Percentiles rank a stretch among this genome's conserved stretches.
Evolutionary conservation across 768 basidiomycete genomes (phyloP).

Genomic region (Auriscalpium microsporum): DNA sequence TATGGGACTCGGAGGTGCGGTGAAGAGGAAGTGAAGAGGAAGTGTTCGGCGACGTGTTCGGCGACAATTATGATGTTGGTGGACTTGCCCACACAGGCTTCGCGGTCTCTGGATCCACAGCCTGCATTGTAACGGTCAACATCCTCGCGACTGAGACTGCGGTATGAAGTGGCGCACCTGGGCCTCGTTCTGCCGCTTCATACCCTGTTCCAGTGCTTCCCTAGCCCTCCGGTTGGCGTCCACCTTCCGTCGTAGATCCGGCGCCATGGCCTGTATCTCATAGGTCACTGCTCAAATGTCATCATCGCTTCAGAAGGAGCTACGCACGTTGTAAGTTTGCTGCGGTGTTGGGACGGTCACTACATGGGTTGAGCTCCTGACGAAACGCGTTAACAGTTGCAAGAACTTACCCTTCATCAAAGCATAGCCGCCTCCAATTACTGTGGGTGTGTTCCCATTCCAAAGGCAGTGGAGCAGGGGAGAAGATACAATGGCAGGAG

Average conservation of each 20-base stretch:
- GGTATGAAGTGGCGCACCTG: conserved; percentile 18
- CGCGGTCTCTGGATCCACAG: conserved; percentile 26
- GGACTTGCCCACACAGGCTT: conserved; percentile 30
- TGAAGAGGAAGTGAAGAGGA: too few species aligned
- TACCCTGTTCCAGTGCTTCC: conserved; percentile 24
- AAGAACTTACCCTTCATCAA: conserved; percentile 22
- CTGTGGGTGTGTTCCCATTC: conserved; percentile 11
- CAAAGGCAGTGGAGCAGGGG: neutral
- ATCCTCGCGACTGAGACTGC: neutral
- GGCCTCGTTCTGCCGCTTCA: conserved; percentile 19
- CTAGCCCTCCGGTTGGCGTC: conserved; percentile 29
- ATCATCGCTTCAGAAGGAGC: neutral
- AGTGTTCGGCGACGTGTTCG: too few species aligned
- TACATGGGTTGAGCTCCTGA: conserved; percentile 2
- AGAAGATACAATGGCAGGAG: neutral
- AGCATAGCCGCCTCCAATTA: conserved; percentile 26
- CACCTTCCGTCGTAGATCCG: conserved; percentile 28
- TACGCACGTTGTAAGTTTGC: conserved; percentile 27
- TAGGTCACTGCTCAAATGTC: neutral
- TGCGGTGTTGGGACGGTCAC: conserved; percentile 26
- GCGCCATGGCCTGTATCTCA: conserved; percentile 25
- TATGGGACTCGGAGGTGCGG: too few species aligned
- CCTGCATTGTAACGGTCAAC: conserved; percentile 12
- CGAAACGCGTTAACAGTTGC: neutral
- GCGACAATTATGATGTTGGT: neutral